phyloP scores from a whole-genome alignment of 352 stramenopile genomes.

The Thraustochytrium striatum region DNA sequence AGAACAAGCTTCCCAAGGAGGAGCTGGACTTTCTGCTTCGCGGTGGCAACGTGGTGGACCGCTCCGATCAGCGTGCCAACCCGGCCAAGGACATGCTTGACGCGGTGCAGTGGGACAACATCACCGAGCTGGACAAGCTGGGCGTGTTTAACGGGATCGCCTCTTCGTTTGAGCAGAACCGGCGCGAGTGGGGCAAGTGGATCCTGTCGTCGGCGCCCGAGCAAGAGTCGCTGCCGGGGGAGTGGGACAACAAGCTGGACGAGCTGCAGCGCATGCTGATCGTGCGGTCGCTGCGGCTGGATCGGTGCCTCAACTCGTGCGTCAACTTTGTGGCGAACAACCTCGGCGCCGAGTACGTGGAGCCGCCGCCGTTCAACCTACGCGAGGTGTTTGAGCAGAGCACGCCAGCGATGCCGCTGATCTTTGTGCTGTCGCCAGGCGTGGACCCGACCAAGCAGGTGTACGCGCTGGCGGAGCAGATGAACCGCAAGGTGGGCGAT shows the following conservation, averaged over 20 bases:
- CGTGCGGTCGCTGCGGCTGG: constrained; percentile 81
- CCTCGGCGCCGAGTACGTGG: constrained; percentile 82
- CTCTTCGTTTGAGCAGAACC: constrained; percentile 74
- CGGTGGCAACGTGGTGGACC: constrained; percentile 67
- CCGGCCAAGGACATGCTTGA: constrained; percentile 76
- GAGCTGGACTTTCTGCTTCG: constrained; percentile 92
- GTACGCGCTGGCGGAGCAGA: constrained; percentile 69
- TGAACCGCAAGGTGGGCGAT: constrained; percentile 79
- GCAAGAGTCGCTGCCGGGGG: constrained; percentile 75
- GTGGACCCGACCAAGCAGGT: constrained; percentile 88
- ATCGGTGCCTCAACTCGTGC: constrained; percentile 83
- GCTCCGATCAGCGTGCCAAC: constrained; percentile 65
- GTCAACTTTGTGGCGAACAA: constrained; percentile 81
- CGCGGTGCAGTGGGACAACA: constrained; percentile 73
- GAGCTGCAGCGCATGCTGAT: constrained; percentile 87
- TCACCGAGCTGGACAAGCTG: constrained; percentile 86
- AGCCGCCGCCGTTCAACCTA: constrained; percentile 86
- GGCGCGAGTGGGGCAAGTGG: constrained; percentile 62
- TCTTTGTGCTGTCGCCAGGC: constrained; percentile 89
- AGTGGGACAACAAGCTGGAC: constrained; percentile 85
- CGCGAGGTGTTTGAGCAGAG: constrained; percentile 76
- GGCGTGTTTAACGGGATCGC: constrained; percentile 75
- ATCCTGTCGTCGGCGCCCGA: constrained; percentile 77
- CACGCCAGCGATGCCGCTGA: constrained; percentile 79
- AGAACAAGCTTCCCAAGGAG: constrained; percentile 80